Base-by-base conservation (phyloP, 768 basidiomycete genomes). In the Solioccasus polychromus region DNA sequence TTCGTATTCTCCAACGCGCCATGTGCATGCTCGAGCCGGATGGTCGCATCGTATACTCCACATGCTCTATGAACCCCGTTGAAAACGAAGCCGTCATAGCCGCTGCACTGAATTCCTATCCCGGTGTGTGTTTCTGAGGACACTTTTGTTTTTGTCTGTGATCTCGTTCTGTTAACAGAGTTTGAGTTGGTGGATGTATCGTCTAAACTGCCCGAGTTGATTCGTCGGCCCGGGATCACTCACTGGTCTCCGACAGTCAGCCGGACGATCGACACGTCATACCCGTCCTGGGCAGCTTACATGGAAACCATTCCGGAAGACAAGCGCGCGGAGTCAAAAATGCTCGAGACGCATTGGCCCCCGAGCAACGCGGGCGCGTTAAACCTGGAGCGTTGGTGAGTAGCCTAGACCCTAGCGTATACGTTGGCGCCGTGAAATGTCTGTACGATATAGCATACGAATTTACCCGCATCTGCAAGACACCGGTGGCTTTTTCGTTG, bases 61-160 rank as follows among this genome's bases (percentile, higher is more conserved):
- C 96, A 1, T 98, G 96, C 59, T 97, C 94, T 0, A 72, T 98
- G 53, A 98, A 98, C 64, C 96, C 96, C 2, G 77, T 92, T 11
- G 96, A 99, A 68, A 97, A 99, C 62, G 96, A 99, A 64, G 92
- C 96, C 8, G 95, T 98, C 50, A 73, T 98, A 26, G 86, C 90
- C 2, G 84, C 88, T 35, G 92, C 90, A 0, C 73, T 98, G 29
- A 80, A 79, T 48, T 65, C 73, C 1, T 79, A 85, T 48, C 77
- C 81, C 19, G 88, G 92, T 87, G 32, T 40, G 48, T 4, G 17
- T 17, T 9, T 12, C 10, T 18, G 17, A 8, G 12, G n/a, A 22
- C 20, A 0, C 8, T 19, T 1, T 4, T 30, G 5, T 28, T 19
- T n/a, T 32, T 18, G 24, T 34, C 19, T 29, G 12, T 39, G 11